These are phyloP conservation scores for Aspergillaceae sp. DNA, from an alignment of 2,329 filamentous ascomycete genomes.

Conservation along the genomic window DNA sequence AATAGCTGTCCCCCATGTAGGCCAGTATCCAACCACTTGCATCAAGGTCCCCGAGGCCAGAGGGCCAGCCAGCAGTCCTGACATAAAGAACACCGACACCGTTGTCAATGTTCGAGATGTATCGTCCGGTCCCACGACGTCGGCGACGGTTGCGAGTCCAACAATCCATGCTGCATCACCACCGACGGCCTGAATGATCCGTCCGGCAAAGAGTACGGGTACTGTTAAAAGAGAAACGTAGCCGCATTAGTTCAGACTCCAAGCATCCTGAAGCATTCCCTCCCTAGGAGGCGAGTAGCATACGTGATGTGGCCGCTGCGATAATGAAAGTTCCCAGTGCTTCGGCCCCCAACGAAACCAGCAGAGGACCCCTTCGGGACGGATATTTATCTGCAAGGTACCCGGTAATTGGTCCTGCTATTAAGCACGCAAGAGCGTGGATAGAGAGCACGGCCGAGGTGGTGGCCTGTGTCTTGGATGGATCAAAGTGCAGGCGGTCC, in stretches of 20 bases:
- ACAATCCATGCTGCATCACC: slow-evolving; percentile 18
- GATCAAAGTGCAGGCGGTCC: slow-evolving; percentile 11
- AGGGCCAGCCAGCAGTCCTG: slow-evolving; percentile 7
- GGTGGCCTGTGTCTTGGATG: slow-evolving; percentile 8
- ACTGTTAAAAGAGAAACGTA: slow-evolving; percentile 2
- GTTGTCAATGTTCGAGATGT: slow-evolving; percentile 9
- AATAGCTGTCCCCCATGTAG: slow-evolving; percentile 13
- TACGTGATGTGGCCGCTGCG: slow-evolving; percentile 5
- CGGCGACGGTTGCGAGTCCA: slow-evolving; percentile 13
- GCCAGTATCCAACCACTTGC: slow-evolving; percentile 15
- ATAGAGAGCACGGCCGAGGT: slow-evolving; percentile 11
- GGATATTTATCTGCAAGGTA: slow-evolving; percentile 7
- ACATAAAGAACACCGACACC: too few relatives aligned
- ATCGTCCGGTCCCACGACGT: slow-evolving; percentile 5
- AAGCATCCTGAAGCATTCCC: background rate
- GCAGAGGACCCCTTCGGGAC: slow-evolving; percentile 5
- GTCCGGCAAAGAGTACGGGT: slow-evolving; percentile 10
- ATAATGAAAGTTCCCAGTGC: slow-evolving; percentile 10
- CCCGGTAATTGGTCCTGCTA: slow-evolving; percentile 7
- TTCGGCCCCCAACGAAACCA: slow-evolving; percentile 5
- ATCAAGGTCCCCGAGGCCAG: slow-evolving; percentile 12
- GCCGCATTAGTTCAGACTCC: background rate
- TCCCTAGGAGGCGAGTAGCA: background rate
- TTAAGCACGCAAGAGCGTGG: slow-evolving; percentile 9
- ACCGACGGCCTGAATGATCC: slow-evolving; percentile 16